Evolutionary conservation across 176 grass and related monocot species (phyloP).

Genomic region (Aegilops umbellulata): DNA sequence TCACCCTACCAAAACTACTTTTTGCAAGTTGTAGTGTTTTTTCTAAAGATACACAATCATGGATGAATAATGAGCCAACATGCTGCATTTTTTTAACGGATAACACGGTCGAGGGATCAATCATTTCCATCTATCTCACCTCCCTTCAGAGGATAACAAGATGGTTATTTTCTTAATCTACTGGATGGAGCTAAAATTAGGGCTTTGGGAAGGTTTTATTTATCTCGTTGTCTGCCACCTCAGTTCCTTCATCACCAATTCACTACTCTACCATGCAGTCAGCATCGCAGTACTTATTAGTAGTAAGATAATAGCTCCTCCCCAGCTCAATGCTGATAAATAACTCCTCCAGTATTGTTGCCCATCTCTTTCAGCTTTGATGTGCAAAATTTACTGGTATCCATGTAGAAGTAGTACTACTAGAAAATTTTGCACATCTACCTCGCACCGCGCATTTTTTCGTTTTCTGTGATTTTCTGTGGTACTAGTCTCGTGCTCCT

Average conservation of each 20-base stretch:
- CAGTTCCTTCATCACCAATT: not conserved
- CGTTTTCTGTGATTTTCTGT: not conserved
- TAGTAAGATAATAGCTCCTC: not conserved
- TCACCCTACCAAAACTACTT: not conserved
- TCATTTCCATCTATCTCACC: not conserved
- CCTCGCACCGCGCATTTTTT: constrained; percentile 19
- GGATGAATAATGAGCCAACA: not conserved
- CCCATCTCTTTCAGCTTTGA: constrained; percentile 25
- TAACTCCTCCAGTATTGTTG: not conserved
- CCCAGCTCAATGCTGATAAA: not conserved
- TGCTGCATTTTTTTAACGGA: not conserved
- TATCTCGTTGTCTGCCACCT: constrained; percentile 13
- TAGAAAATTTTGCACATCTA: constrained; percentile 25
- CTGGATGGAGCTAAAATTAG: constrained; percentile 16
- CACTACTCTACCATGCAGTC: not conserved
- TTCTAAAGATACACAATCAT: not conserved
- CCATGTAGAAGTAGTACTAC: not conserved
- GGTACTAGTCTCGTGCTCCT: not conserved
- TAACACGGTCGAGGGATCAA: constrained; percentile 9
- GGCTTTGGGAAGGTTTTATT: not conserved
- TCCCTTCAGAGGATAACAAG: not conserved
- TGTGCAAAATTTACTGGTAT: not conserved
- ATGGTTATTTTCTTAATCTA: not conserved
- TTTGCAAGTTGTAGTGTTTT: not conserved
- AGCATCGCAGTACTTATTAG: not conserved